Percentiles rank a stretch among this genome's conserved stretches.
phyloP scores from a whole-genome alignment of 1,139 yeast species.

The Komagataea norvegica region DNA sequence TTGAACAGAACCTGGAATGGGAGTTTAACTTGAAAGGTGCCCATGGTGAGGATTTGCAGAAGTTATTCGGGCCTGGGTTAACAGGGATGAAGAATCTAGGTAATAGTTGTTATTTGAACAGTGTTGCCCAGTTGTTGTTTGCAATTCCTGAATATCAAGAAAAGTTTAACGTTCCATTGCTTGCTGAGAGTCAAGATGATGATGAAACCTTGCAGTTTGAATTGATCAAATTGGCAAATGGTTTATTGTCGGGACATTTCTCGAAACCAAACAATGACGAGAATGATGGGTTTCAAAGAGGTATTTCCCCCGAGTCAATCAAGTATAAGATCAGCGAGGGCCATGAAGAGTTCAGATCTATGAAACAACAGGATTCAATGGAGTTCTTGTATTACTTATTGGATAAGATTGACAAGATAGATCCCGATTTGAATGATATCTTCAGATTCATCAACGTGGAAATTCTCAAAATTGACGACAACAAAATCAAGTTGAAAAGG shows the following conservation, averaged over 20 bases:
- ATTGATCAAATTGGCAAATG: constrained; percentile 73
- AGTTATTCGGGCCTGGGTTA: constrained; percentile 62
- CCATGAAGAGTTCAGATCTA: constrained; percentile 79
- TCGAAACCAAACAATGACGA: constrained; percentile 50
- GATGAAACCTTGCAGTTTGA: constrained; percentile 64
- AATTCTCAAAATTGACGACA: constrained; percentile 54
- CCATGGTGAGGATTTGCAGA: constrained; percentile 59
- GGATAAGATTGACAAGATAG: constrained; percentile 50
- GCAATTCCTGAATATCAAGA: constrained; percentile 25
- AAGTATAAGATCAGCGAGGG: constrained; percentile 71
- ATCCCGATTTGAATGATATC: constrained; percentile 35
- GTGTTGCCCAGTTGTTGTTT: constrained; percentile 73
- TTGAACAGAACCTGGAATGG: constrained; percentile 92
- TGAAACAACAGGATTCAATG: constrained; percentile 92
- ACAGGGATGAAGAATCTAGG: constrained; percentile 89
- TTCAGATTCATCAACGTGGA: constrained; percentile 65
- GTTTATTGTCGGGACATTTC: constrained; percentile 70
- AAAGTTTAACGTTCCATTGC: constrained; percentile 24
- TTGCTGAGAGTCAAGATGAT: constrained; percentile 46
- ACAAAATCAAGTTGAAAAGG: constrained; percentile 50
- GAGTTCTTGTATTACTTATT: constrained; percentile 73
- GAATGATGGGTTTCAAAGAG: constrained; percentile 51
- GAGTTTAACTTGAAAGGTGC: constrained; percentile 78
- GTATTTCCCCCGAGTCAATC: constrained; percentile 72
- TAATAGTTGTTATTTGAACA: constrained; percentile 85